phyloP scores from a whole-genome alignment of 1,284 basidiomycete species.

The Tausonia pullulans region DNA sequence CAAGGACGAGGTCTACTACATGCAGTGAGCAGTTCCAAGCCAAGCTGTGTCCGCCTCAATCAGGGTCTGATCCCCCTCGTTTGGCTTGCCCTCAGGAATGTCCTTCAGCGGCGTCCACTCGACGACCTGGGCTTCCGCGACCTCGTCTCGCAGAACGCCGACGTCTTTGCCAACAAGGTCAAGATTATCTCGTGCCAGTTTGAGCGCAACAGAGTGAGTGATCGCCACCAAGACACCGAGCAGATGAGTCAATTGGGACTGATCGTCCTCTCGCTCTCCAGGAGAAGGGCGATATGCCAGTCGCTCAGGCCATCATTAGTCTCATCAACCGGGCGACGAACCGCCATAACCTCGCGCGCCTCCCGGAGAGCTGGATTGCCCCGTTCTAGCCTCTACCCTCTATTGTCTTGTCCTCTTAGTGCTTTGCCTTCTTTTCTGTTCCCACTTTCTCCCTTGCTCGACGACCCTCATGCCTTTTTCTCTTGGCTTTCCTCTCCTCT shows the following conservation, averaged over 20 bases:
- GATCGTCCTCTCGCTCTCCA: neutral
- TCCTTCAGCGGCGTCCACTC: conserved; percentile 33
- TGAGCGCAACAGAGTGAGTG: conserved; percentile 62
- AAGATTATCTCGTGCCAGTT: conserved; percentile 74
- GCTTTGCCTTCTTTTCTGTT: neutral
- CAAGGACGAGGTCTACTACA: conserved; percentile 74
- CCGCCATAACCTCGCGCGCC: conserved; percentile 39
- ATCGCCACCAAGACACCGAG: neutral
- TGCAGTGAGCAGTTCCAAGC: conserved; percentile 39
- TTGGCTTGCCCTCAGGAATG: conserved; percentile 23
- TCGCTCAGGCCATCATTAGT: conserved; percentile 71
- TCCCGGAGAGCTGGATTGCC: conserved; percentile 68
- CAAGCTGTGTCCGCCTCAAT: too few species aligned
- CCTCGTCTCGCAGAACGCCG: conserved; percentile 60
- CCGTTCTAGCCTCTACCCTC: conserved; percentile 52
- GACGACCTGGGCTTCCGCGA: conserved; percentile 53
- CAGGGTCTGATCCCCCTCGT: too few species aligned
- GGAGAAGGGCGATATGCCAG: conserved; percentile 37
- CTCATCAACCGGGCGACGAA: conserved; percentile 56
- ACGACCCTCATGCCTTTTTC: neutral
- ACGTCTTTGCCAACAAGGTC: conserved; percentile 71
- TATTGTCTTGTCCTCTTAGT: neutral
- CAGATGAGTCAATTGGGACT: neutral
- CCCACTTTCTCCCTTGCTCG: neutral
- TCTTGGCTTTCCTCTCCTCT: neutral